These are phyloP conservation scores for Aureobasidium sp. DNA, from an alignment of 2,329 filamentous ascomycete genomes.

Conservation along the genomic window DNA sequence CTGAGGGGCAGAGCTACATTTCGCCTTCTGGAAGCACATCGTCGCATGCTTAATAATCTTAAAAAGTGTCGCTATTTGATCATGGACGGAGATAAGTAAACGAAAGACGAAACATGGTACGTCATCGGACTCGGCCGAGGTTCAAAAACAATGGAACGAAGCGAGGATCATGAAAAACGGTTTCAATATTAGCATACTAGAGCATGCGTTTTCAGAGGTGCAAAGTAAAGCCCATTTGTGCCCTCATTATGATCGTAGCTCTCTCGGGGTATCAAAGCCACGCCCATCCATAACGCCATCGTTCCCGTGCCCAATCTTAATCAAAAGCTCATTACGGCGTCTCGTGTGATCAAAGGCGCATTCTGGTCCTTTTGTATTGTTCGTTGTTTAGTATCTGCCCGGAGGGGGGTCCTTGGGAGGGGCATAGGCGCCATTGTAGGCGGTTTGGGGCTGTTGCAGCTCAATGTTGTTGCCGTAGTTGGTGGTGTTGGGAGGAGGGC, in stretches of 20 bases:
- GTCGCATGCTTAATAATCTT: background rate
- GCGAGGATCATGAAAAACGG: background rate
- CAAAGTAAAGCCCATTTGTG: background rate
- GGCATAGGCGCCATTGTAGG: conserved; percentile 21
- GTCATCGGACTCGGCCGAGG: background rate
- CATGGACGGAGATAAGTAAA: background rate
- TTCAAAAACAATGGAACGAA: background rate
- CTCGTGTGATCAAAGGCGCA: background rate
- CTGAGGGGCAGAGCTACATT: background rate
- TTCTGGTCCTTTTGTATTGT: background rate
- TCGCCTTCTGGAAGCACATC: background rate
- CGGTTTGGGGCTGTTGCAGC: conserved; percentile 39
- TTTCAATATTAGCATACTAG: background rate
- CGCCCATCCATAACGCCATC: background rate
- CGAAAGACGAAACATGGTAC: background rate
- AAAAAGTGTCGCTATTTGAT: background rate
- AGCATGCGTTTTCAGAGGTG: background rate
- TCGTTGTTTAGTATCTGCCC: background rate
- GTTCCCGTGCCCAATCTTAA: background rate
- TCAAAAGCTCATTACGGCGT: background rate
- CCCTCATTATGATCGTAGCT: background rate
- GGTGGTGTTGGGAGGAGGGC: conserved; percentile 25
- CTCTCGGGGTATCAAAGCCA: conserved; percentile 4
- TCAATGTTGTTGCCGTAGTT: conserved; percentile 50
- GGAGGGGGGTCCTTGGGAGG: conserved; percentile 22